Base-by-base conservation (phyloP, 164 flowering plant species). In the Stephania cephalantha region DNA sequence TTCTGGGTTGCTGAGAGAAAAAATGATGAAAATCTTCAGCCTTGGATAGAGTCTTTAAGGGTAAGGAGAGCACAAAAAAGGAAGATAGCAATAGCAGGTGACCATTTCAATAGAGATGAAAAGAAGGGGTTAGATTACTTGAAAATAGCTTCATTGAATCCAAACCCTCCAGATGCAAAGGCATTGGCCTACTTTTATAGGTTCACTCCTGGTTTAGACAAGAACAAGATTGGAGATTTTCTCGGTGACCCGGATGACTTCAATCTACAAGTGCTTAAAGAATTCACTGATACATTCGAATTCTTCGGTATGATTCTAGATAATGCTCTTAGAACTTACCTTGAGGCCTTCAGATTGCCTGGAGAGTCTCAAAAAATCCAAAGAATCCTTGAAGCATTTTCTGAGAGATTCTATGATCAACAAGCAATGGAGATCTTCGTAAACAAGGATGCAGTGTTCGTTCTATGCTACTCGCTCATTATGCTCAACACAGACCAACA, bases 401-500 rank as follows among this genome's bases (percentile, higher is more conserved):
- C 99, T 0, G 97, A 93, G 74, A 86, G 75, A 77, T 96, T 86
- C 75, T 94, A 84, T 75, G 93, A 91, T 30, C 94, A 88, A 52
- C 97, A 91, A 75, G 80, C 94, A 20, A 82, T 87, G 1, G 92
- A 92, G 8, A 78, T 86, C 0, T 93, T 96, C 79, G 97, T 77
- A 1, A 85, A 80, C 82, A 92, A 94, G 76, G 99, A 96, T 81
- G 86, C 94, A 1, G 97, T 92, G 6, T 83, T 85, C 65, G 81
- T 96, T 10, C 83, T 96, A 3, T 91, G 97, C 70, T 96, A 96
- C 75, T 93, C 98, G 17, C 81, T 96, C 29, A 96, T 96, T 77
- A 96, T 94, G 97, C 90, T 96, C 75, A 96, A 96, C 82, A 94
- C 98, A 5, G 98, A 96, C 83, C 98, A 87, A 64, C 99, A 96